Evolutionary conservation across 495 filamentous ascomycete genomes (phyloP).

Genomic region (Hypoxylon fuscum): DNA sequence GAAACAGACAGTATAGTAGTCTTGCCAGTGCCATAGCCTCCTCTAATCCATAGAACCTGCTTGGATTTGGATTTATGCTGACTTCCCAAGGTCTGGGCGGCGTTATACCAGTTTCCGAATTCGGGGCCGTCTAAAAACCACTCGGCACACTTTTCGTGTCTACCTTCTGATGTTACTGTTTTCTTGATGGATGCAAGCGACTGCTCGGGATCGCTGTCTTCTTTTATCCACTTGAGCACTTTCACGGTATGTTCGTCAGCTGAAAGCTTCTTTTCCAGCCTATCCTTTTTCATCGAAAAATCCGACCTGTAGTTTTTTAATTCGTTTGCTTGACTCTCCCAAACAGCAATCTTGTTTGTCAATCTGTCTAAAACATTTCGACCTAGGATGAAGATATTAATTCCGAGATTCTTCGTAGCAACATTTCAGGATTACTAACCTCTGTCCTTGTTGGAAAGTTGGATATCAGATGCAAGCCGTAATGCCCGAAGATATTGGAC

Average conservation of each 20-base stretch:
- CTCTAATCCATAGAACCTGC: neutral
- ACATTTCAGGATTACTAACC: no score
- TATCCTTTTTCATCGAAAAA: neutral
- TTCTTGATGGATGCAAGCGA: neutral
- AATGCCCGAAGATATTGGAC: neutral
- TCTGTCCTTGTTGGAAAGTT: neutral
- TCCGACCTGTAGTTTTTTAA: no score
- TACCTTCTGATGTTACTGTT: neutral
- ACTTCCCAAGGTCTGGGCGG: neutral
- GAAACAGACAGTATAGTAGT: neutral
- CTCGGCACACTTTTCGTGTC: neutral
- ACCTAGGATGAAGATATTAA: no score
- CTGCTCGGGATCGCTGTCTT: neutral
- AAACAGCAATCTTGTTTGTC: neutral
- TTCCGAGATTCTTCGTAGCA: no score
- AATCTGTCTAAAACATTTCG: neutral
- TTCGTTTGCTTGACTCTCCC: neutral
- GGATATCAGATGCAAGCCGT: neutral
- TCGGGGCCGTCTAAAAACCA: neutral
- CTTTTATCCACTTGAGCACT: neutral
- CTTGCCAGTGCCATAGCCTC: neutral
- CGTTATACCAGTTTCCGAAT: neutral
- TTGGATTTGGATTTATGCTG: neutral
- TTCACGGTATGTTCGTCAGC: neutral
- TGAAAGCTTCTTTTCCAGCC: neutral